Evolutionary conservation across 148 eudicot species (phyloP).

Genomic region (Vaccinium corymbosum): DNA sequence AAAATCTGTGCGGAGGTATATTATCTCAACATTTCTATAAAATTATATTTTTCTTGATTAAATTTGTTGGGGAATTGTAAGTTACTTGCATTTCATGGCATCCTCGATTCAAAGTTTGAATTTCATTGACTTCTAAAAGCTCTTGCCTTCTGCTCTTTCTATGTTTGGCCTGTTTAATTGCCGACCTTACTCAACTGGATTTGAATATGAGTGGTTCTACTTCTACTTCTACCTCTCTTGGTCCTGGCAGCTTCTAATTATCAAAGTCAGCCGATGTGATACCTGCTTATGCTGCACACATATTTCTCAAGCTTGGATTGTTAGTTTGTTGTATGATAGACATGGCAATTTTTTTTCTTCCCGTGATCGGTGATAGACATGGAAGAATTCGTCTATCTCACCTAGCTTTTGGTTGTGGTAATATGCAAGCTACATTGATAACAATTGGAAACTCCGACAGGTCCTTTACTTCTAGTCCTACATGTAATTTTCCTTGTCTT

Average conservation of each 20-base stretch:
- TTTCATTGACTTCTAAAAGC: background rate
- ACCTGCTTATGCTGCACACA: background rate
- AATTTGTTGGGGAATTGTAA: background rate
- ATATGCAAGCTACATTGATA: background rate
- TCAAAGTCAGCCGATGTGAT: background rate
- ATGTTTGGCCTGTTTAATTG: background rate
- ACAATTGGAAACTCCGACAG: background rate
- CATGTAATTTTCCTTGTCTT: background rate
- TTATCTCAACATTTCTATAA: background rate
- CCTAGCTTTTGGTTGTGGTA: background rate
- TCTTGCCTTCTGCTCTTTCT: background rate
- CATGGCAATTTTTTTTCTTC: background rate
- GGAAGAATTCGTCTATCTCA: background rate
- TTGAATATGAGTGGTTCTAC: too few species aligned
- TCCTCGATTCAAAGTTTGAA: background rate
- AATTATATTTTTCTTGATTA: background rate
- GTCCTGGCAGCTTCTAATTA: background rate
- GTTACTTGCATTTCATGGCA: background rate
- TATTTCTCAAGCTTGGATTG: background rate
- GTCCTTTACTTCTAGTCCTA: background rate
- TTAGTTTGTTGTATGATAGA: background rate
- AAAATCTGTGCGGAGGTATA: slow-evolving; percentile 81
- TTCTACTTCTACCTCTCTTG: background rate
- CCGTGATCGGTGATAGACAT: too few species aligned
- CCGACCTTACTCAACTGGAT: too few species aligned